phyloP scores from a whole-genome alignment of 352 stramenopile species.

The Plasmopara viticola region DNA sequence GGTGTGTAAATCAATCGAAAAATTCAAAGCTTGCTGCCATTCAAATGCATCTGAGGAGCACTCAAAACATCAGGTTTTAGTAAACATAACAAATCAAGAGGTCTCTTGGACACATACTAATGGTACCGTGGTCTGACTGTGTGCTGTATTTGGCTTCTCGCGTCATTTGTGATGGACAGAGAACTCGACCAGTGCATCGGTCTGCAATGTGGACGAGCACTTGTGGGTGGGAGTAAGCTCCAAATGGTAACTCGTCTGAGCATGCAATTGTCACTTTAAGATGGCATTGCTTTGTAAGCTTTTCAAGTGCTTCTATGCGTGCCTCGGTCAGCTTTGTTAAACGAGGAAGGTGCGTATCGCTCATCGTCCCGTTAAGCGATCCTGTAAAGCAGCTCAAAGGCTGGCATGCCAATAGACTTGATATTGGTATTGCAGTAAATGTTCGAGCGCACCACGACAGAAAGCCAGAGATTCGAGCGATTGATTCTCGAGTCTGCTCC shows the following conservation, averaged over 20 bases:
- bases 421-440: constrained; percentile 7
- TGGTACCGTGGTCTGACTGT: constrained; percentile 3
- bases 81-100: neutral
- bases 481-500: too few relatives aligned
- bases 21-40: constrained; percentile 39
- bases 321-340: constrained; percentile 17
- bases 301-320: constrained; percentile 18
- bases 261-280: constrained; percentile 34
- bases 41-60: constrained; percentile 35
- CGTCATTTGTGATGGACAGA: constrained; percentile 26
- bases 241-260: constrained; percentile 52
- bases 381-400: constrained; percentile 22
- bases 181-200: constrained; percentile 37
- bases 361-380: constrained; percentile 24
- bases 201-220: constrained; percentile 47
- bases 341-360: constrained; percentile 19
- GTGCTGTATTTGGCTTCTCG: constrained; percentile 13
- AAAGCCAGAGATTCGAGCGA: constrained; percentile 5
- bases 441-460: constrained; percentile 20
- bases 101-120: constrained; percentile 5
- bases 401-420: constrained; percentile 13
- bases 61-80: neutral
- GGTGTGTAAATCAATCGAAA: constrained; percentile 26
- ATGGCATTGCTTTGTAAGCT: constrained; percentile 11
- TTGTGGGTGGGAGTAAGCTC: constrained; percentile 32